Evolutionary conservation across 202 grass and related monocot species (phyloP), one percentile per base, ranked within the genome.

Genomic region (Saccharum hybrid): DNA sequence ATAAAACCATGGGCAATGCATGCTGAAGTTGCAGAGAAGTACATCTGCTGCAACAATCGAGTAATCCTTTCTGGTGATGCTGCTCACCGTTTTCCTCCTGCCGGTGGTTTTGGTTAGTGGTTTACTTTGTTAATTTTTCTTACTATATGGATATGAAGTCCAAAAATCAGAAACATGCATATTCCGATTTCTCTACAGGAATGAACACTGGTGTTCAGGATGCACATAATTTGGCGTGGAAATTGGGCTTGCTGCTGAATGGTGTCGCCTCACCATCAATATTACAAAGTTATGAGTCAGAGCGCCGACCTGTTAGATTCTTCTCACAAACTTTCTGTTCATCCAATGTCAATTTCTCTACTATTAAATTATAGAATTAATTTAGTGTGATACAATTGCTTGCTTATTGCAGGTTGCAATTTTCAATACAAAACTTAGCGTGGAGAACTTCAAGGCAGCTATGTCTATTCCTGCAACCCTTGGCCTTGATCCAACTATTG

Each of bases 201-300:
- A 98, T 98, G 96, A 98, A 98, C 79, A 98, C 96, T 39, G 96
- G 96, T 82, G 45, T 98, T 81, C 96, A 95, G 73, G 92, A 98
- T 81, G 92, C 80, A 83, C 96, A 98, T 84, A 98, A 95, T 84
- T 81, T 98, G 81, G 96, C 92, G 66, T 98, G 96, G 96, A 98
- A 98, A 77, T 76, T 98, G 68, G 81, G 72, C 76, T 93, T 86
- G 74, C 40, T 95, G 21, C 39, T 89, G 34, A 92, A 90, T 86
- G 77, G 61, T 45, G 77, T 90, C 59, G 87, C 91, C 85, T 81
- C 91, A 59, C 71, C 92, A 51, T 90, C 88, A 84, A 87, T 98
- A 66, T 74, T 95, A 52, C 83, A 84, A 83, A 94, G 87, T 84
- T 98, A 95, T 76, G 92, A 98, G 75, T 88, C 86, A 71, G 96